Base-by-base conservation (phyloP, 371 early-diverging fungal species). In the Saksenaea oblongispora region DNA sequence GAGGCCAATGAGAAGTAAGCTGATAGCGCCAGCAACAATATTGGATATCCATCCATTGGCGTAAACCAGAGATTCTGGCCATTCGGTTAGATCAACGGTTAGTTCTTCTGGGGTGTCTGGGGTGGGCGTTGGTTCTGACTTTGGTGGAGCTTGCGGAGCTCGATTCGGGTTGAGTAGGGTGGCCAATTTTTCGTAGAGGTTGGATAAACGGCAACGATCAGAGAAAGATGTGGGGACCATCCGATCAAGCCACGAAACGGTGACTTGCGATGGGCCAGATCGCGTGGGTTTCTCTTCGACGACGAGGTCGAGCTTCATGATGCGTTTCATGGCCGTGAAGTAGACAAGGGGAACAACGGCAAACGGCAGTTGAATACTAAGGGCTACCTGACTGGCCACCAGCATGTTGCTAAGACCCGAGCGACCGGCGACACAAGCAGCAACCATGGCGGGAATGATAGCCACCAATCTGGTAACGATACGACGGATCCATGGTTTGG, bases 301-400 rank as follows among this genome's bases (percentile, higher is more conserved):
- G 3, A 74, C 79, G 14, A 76, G 56, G 1, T 75, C 75, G 5
- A 75, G 51, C 39, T 75, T 67, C 90, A 90, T 89, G 34, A 82
- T 66, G 22, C 70, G 37, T 64, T 75, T 78, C 65, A 66, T 74
- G 22, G 84, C 73, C 1, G 92, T 91, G 47, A 93, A 91, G 44
- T 79, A 72, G 5, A 93, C 87, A 44, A 94, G 71, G 5, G 93
- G 94, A 55, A 90, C 80, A 9, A 94, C 87, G 0, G 91, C 91
- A 74, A 93, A 93, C 5, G 93, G 93, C 22, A 94, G 67, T 68
- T 93, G 93, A 34, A 92, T 71, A 63, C 87, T 86, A 55, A 94
- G 69, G 0, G 90, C 89, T 9, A 94, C 93, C 70, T 94, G 94
- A 67, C 87, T 86, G 15, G 77, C 85, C n/a, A 90, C 82, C 34